Evolutionary conservation across 352 stramenopile genomes (phyloP).

Genomic region (Phytophthora sojae): DNA sequence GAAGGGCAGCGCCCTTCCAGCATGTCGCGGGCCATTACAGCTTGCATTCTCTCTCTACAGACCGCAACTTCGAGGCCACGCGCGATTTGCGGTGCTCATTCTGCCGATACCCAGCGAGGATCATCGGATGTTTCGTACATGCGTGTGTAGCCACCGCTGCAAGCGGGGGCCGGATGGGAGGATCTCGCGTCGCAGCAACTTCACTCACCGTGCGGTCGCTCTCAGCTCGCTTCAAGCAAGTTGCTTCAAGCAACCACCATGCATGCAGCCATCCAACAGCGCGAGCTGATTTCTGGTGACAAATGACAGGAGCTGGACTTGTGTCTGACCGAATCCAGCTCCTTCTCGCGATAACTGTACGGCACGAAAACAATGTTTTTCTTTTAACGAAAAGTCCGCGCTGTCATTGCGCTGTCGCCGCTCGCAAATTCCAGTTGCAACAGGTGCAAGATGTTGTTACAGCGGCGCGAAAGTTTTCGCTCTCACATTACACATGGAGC

Average conservation of each 20-base stretch:
- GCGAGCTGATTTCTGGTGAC: neutral
- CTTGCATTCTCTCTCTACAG: slow-evolving; percentile 6
- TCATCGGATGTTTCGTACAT: slow-evolving; percentile 19
- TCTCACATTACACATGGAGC: slow-evolving; percentile 27
- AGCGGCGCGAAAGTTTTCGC: slow-evolving; percentile 28
- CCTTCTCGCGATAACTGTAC: slow-evolving; percentile 2
- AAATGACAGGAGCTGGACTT: slow-evolving; percentile 10
- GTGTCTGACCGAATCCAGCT: slow-evolving; percentile 27
- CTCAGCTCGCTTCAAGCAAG: no score
- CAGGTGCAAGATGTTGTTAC: slow-evolving; percentile 12
- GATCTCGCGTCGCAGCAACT: neutral
- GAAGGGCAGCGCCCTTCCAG: slow-evolving; percentile 20
- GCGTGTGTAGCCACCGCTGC: neutral
- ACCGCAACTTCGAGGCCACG: neutral
- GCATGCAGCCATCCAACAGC: neutral
- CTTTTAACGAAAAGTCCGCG: neutral
- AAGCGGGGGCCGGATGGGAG: slow-evolving; percentile 1
- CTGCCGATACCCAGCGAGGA: slow-evolving; percentile 5
- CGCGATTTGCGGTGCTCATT: slow-evolving; percentile 26
- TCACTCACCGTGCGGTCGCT: neutral
- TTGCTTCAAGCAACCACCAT: neutral
- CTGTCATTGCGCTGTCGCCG: neutral
- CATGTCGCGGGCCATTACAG: slow-evolving; percentile 26
- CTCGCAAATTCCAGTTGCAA: slow-evolving; percentile 10
- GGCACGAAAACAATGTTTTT: slow-evolving; percentile 5